Evolutionary conservation across 2,329 filamentous ascomycete species (phyloP).

Genomic region (Aspergillus novofumigatus): DNA sequence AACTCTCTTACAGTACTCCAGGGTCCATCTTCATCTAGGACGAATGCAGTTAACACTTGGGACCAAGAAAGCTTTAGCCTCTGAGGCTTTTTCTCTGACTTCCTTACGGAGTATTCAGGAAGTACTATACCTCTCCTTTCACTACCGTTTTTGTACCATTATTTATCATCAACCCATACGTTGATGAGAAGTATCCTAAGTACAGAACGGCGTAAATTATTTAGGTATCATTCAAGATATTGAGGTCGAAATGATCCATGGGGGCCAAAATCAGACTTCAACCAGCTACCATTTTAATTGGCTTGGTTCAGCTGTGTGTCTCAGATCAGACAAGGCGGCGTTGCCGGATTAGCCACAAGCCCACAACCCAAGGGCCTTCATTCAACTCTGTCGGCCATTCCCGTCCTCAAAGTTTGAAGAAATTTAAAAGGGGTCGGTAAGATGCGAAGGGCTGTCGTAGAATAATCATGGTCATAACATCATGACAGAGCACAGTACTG

Average conservation of each 20-base stretch:
- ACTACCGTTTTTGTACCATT: neutral
- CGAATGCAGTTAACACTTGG: neutral
- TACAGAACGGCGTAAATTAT: neutral
- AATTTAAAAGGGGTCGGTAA: neutral
- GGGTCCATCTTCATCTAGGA: neutral
- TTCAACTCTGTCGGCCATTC: conserved; percentile 1
- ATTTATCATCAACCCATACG: neutral
- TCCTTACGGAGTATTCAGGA: neutral
- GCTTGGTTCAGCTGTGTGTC: conserved; percentile 2
- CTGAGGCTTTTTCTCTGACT: neutral
- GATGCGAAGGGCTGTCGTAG: too few relatives aligned
- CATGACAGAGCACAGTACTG: too few relatives aligned
- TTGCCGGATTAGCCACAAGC: conserved; percentile 12
- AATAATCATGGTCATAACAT: too few relatives aligned
- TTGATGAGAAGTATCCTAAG: neutral
- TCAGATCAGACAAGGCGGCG: conserved; percentile 4
- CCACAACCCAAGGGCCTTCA: neutral
- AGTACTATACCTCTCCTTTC: neutral
- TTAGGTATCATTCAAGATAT: neutral
- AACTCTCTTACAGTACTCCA: neutral
- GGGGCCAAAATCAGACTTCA: neutral
- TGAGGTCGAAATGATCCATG: neutral
- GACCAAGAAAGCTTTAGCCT: neutral
- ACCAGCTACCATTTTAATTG: conserved; percentile 2
- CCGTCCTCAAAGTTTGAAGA: neutral